phyloP scores from a whole-genome alignment of 2,329 filamentous ascomycete species.

The Plectosphaerella cucumerina region DNA sequence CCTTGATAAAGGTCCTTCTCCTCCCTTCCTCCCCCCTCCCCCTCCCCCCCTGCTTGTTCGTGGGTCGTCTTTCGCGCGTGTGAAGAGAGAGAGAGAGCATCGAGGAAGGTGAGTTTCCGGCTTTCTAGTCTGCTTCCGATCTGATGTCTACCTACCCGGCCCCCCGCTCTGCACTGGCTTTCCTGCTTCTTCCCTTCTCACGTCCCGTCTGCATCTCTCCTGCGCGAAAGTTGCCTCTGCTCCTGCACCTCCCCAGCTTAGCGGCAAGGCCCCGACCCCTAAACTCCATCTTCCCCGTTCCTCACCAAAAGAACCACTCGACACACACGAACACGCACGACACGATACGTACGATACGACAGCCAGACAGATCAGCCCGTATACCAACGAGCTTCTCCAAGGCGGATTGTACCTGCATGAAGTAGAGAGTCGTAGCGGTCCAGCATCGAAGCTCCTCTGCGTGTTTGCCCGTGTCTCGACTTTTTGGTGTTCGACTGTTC shows the following conservation, averaged over 20 bases:
- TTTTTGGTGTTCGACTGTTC: too few species aligned
- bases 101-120: slow-evolving; percentile 13
- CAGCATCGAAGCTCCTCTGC: background rate
- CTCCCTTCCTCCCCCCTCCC: background rate
- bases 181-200: slow-evolving; percentile 3
- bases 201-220: slow-evolving; percentile 1
- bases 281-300: background rate
- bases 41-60: slow-evolving; percentile 6
- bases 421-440: background rate
- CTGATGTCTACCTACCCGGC: slow-evolving; percentile 6
- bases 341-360: slow-evolving; percentile 1
- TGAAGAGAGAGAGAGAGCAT: slow-evolving; percentile 14
- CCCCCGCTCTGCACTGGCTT: slow-evolving; percentile 4
- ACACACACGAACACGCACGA: too few species aligned
- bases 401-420: too few species aligned
- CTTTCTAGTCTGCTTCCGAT: background rate
- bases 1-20: slow-evolving; percentile 17
- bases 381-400: too few species aligned
- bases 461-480: too few species aligned
- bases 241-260: background rate
- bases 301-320: too few species aligned
- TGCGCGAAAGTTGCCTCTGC: background rate
- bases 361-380: too few species aligned
- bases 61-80: slow-evolving; percentile 8
- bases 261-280: slow-evolving; percentile 1